Evolutionary conservation across 257 asterid genomes (phyloP), one percentile per base, ranked within the genome.

Genomic region (Galeopsis tetrahit): DNA sequence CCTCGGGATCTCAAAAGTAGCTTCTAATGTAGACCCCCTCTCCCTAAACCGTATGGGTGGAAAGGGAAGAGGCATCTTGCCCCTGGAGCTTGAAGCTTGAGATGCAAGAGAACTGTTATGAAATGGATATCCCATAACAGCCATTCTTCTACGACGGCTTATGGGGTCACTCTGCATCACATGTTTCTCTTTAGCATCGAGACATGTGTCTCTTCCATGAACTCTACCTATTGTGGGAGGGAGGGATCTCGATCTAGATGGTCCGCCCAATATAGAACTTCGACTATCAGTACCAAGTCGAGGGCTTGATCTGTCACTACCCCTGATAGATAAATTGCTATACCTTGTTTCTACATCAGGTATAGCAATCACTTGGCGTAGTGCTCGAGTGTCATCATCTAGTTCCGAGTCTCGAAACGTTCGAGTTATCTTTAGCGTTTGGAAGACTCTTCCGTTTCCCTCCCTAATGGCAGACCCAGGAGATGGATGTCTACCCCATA

Each of bases 401-500:
- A 81, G 48, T 79, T 86, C 91, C 62, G 79, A 59, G 73, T 78
- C 87, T 69, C 58, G 87, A 70, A 71, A 70, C 71, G 64, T 76
- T 28, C 69, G 84, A 77, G 85, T 69, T 80, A 75, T 76, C 83
- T 80, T 88, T 96, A 96, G 89, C 76, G 93, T 81, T 75, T 88
- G 91, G 10, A 85, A 76, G 21, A 79, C 68, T 74, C 85, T 83
- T 76, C 75, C 78, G 64, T 82, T 85, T 6, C 89, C 89, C 82
- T 85, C 88, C 79, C 51, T 85, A 63, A 72, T 79, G 62, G 79
- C 79, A 66, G 82, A 68, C 69, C 88, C 53, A 71, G 80, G 67
- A 35, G 82, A 75, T 68, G 86, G 77, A 72, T 65, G 63, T 32
- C 71, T 84, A 43, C 52, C 46, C 73, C 60, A 57, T 56, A 10